Evolutionary conservation across 305 asterid species (phyloP).

Genomic region (Caryopteris hybrid): DNA sequence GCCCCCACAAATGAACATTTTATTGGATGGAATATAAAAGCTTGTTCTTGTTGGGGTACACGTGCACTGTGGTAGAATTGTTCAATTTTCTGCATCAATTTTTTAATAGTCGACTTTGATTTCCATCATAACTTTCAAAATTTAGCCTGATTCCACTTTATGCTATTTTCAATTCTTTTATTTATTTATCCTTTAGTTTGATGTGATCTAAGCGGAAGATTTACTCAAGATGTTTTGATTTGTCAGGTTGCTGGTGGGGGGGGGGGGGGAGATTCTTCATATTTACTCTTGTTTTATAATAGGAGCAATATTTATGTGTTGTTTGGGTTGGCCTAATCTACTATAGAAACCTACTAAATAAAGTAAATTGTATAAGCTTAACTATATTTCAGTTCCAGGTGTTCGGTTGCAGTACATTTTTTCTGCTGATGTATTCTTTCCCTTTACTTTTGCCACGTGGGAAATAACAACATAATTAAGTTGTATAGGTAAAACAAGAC

Average conservation of each 20-base stretch:
- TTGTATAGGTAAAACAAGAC: neutral
- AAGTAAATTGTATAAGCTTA: no score
- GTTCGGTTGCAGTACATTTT: no score
- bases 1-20: neutral
- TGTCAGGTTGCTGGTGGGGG: neutral
- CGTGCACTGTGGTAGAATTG: neutral
- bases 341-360: no score
- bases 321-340: neutral
- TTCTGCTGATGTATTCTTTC: no score
- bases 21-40: neutral
- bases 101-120: neutral
- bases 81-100: neutral
- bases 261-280: no score
- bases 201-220: neutral
- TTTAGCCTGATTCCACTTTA: neutral
- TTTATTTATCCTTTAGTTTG: neutral
- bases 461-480: neutral
- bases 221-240: neutral
- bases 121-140: neutral
- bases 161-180: neutral
- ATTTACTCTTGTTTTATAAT: neutral
- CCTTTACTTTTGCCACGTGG: no score
- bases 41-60: neutral
- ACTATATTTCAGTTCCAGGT: no score
- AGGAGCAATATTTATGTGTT: neutral